Evolutionary conservation across 164 flowering plant species (phyloP).

Genomic region (Liriodendron chinense): DNA sequence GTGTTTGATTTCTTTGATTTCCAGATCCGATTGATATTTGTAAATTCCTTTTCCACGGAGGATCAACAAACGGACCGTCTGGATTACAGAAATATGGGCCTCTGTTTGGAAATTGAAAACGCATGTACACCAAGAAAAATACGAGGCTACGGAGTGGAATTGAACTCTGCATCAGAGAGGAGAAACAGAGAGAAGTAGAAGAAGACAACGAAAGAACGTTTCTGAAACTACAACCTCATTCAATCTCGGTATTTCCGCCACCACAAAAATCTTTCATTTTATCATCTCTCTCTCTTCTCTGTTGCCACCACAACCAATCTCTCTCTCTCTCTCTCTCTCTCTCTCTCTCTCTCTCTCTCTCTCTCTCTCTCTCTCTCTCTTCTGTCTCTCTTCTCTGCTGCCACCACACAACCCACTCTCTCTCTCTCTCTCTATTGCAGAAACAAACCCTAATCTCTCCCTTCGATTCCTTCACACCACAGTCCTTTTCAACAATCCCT

Average conservation of each 20-base stretch:
- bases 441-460: neutral
- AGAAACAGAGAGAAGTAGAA: neutral
- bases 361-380: neutral
- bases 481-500: neutral
- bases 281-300: neutral
- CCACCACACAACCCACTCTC: neutral
- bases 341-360: neutral
- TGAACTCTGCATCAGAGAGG: neutral
- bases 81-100: too few species aligned
- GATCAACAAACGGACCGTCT: too few species aligned
- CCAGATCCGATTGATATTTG: too few species aligned
- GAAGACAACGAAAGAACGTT: neutral
- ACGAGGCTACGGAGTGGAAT: too few species aligned
- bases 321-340: neutral
- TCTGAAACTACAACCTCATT: conserved; percentile 5
- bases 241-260: neutral
- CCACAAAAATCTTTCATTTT: neutral
- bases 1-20: too few species aligned
- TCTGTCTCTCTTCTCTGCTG: neutral
- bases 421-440: neutral
- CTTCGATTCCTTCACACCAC: neutral
- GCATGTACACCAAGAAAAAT: too few species aligned
- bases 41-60: too few species aligned
- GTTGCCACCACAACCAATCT: neutral
- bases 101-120: too few species aligned